Evolutionary conservation across 2,329 filamentous ascomycete genomes (phyloP), one percentile per base, ranked within the genome.

Genomic region (Diaporthe capsici): DNA sequence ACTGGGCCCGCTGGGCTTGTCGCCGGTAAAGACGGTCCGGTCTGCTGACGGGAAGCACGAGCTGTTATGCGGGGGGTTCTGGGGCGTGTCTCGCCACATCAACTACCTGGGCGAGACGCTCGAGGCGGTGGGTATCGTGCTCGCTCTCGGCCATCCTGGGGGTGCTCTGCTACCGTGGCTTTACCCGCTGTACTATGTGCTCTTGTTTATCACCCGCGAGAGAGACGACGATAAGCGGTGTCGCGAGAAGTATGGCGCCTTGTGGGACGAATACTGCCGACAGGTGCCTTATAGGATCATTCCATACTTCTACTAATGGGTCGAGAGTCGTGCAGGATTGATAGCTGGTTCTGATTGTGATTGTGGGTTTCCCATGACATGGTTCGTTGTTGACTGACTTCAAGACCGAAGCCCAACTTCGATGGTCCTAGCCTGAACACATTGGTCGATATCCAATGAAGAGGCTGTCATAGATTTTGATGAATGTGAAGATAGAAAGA

Each of bases 31-130:
- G 51, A 49, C 55, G 3, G 34, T 76, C 34, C 20, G 47, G 34
- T 76, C 74, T 5, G 61, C 71, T 20, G 71, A 76, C 39, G 74
- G 74, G 47, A 70, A 39, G 44, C 71, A 76, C 2, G 74, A 61
- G 61, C 39, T 76, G 34, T 60, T 68, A 55, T 76, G 74, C 44
- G 74, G 74, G 25, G 74, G 74, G 1, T 72, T 76, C 34, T 76
- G 74, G 74, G 74, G 71, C 13, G 55, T 73, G 15, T 57, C 74
- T 20, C 47, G 74, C 22, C 74, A 76, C 39, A 47, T 76, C 25
- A 76, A 76, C 31, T 76, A 76, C 28, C 42, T 73, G 20, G 74
- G 74, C 20, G 74, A 76, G 74, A 70, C 72, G 51, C 71, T 76
- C 15, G 74, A 73, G 71, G 74, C 74, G 5, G 55, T 76, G 28